A percentile compares a stretch with the other conserved stretches of the same genome.
Evolutionary conservation across 2,329 filamentous ascomycete species (phyloP).

Genomic region (Macrophomina phaseolina): DNA sequence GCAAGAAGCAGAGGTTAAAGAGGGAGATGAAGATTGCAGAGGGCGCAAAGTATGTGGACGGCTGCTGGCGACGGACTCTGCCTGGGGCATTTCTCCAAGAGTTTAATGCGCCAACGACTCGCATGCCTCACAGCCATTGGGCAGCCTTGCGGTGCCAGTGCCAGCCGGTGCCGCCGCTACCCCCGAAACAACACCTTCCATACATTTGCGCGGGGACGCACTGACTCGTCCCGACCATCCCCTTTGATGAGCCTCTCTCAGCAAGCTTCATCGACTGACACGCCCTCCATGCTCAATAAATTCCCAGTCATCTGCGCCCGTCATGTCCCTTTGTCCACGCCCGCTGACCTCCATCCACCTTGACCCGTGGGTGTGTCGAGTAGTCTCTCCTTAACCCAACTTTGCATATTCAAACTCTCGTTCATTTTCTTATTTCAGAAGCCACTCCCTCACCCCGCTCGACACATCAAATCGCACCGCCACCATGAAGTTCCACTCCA

Average conservation of each 20-base stretch:
- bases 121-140: background rate
- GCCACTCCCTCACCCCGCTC: background rate
- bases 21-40: no score
- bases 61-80: no score
- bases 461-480: background rate
- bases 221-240: slow-evolving; percentile 16
- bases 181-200: slow-evolving; percentile 9
- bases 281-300: slow-evolving; percentile 8
- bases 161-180: background rate
- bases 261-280: slow-evolving; percentile 7
- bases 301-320: slow-evolving; percentile 3
- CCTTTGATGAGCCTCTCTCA: slow-evolving; percentile 11
- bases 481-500: slow-evolving; percentile 18
- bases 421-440: background rate
- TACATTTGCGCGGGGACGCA: background rate
- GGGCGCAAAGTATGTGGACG: no score
- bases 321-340: background rate
- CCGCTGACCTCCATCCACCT: background rate
- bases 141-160: background rate
- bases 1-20: background rate
- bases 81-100: no score
- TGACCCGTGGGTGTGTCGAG: background rate
- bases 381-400: background rate
- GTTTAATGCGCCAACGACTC: background rate
- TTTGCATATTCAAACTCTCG: background rate